These are phyloP conservation scores for Oryza brachyantha DNA, from an alignment of 176 grass and related monocot genomes.

Conservation along the genomic window DNA sequence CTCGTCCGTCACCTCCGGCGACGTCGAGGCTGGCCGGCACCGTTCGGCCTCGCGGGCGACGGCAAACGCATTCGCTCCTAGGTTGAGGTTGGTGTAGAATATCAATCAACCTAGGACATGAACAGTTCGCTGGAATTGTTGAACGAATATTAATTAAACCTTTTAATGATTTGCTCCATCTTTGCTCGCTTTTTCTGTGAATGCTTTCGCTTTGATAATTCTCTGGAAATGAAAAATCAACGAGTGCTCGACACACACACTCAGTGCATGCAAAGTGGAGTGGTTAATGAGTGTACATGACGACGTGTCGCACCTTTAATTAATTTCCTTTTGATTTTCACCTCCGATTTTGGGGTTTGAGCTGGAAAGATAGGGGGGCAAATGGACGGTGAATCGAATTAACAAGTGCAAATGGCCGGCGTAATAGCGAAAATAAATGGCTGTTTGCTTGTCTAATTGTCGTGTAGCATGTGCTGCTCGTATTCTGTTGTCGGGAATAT, in stretches of 20 bases:
- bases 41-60: neutral
- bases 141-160: neutral
- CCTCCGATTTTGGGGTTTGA: neutral
- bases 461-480: neutral
- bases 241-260: neutral
- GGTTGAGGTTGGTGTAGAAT: constrained; percentile 5
- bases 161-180: neutral
- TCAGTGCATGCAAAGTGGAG: neutral
- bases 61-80: neutral
- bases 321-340: neutral
- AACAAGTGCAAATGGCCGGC: neutral
- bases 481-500: constrained; percentile 21
- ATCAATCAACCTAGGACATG: neutral
- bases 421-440: neutral
- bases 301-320: neutral
- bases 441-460: neutral
- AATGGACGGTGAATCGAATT: neutral
- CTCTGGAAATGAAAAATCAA: neutral
- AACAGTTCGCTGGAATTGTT: neutral
- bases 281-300: neutral
- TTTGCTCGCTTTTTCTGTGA: neutral
- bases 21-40: neutral
- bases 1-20: neutral
- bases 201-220: constrained; percentile 19
- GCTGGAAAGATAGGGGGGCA: constrained; percentile 1